Evolutionary conservation across 352 stramenopile genomes (phyloP).

Genomic region (Sclerospora graminicola): DNA sequence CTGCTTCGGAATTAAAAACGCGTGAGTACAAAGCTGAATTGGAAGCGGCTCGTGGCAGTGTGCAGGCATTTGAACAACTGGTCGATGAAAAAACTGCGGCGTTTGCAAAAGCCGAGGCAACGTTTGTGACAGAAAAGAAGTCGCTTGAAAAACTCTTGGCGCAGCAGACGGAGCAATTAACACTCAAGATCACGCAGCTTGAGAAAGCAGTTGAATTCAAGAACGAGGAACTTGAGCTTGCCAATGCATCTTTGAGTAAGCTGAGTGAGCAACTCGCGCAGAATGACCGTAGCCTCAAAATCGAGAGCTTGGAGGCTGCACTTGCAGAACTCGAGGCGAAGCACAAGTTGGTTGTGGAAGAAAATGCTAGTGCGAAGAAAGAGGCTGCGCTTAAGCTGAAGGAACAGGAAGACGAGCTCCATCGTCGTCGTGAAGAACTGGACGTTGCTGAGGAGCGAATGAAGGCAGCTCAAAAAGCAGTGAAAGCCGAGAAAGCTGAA

Average conservation of each 20-base stretch:
- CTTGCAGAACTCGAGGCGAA: slow-evolving; percentile 15
- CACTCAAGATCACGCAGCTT: slow-evolving; percentile 22
- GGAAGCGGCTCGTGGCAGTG: slow-evolving; percentile 11
- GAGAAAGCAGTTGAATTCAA: slow-evolving; percentile 12
- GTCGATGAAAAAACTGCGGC: slow-evolving; percentile 20
- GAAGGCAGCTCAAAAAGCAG: slow-evolving; percentile 11
- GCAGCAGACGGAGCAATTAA: slow-evolving; percentile 21
- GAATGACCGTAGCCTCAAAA: slow-evolving; percentile 6
- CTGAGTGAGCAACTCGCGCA: slow-evolving; percentile 9
- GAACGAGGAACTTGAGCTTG: slow-evolving; percentile 13
- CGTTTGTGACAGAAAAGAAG: slow-evolving; percentile 14
- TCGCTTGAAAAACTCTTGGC: slow-evolving; percentile 20
- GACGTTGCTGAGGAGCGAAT: slow-evolving; percentile 13
- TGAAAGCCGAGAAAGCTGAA: slow-evolving; percentile 17
- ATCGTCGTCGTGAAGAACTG: slow-evolving; percentile 12
- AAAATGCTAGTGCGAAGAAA: slow-evolving; percentile 18
- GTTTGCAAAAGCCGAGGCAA: slow-evolving; percentile 13
- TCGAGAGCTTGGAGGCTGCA: slow-evolving; percentile 15
- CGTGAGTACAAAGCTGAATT: slow-evolving; percentile 21
- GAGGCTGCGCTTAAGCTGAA: slow-evolving; percentile 14
- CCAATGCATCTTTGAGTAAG: slow-evolving; percentile 8
- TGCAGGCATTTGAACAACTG: slow-evolving; percentile 26
- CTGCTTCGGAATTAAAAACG: slow-evolving; percentile 9
- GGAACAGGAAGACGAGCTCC: slow-evolving; percentile 16
- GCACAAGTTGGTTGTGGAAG: slow-evolving; percentile 14